Conservation (phyloP, 257 asterid genomes). For the Fraxinus cuspidata region DNA sequence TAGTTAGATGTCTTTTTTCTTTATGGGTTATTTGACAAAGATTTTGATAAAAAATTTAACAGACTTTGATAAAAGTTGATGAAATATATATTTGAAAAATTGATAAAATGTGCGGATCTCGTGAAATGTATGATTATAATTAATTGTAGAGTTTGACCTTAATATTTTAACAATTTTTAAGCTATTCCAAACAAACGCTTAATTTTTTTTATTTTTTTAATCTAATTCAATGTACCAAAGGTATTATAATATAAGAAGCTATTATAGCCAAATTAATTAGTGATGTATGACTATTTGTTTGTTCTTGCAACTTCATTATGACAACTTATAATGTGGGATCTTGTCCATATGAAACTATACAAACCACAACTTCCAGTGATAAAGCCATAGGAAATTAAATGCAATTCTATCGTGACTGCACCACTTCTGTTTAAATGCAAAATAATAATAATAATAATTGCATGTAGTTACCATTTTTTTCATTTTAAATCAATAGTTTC, state of each 20-base stretch:
- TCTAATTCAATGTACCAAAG: slow-evolving; percentile 5
- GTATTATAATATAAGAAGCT: slow-evolving; percentile 18
- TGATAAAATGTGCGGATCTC: no score
- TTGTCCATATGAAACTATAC: slow-evolving; percentile 19
- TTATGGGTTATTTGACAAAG: no score
- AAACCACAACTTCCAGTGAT: background rate
- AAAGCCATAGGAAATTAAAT: slow-evolving; percentile 5
- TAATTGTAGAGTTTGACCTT: background rate
- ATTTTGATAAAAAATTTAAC: no score
- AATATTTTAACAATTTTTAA: no score
- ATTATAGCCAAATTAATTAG: slow-evolving; percentile 29
- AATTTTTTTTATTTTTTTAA: background rate
- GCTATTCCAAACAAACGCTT: no score
- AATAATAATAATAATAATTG: no score
- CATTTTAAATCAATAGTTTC: no score
- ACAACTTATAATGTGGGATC: slow-evolving; percentile 9
- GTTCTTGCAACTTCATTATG: slow-evolving; percentile 31
- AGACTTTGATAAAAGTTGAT: no score
- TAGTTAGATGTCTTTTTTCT: background rate
- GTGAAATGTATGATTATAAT: no score
- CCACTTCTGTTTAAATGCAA: background rate
- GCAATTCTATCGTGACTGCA: slow-evolving; percentile 9
- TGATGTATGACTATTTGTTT: slow-evolving; percentile 28
- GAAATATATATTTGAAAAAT: no score
- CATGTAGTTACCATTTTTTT: no score